These are phyloP conservation scores for Candida coleopterorum DNA, from an alignment of 805 yeast genomes.

Conservation along the genomic window DNA sequence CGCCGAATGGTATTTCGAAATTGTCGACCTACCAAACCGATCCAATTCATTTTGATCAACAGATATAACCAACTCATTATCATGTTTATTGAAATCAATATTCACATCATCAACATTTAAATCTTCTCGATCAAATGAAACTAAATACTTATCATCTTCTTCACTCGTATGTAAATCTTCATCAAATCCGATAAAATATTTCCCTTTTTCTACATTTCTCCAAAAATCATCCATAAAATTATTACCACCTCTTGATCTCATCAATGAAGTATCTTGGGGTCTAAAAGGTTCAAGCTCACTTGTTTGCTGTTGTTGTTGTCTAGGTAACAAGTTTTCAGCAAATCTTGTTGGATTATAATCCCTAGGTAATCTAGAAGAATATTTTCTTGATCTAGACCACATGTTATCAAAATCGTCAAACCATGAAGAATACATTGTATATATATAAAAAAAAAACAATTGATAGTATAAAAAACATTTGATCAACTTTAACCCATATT, in stretches of 20 bases:
- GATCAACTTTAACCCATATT: too few relatives aligned
- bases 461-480: not conserved
- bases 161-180: conserved; percentile 20
- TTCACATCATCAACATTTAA: conserved; percentile 17
- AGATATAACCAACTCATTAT: conserved; percentile 19
- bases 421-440: conserved; percentile 3
- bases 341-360: conserved; percentile 7
- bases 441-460: not conserved
- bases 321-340: not conserved
- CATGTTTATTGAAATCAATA: conserved; percentile 19
- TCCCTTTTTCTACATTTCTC: conserved; percentile 7
- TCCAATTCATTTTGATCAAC: conserved; percentile 13
- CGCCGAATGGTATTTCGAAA: conserved; percentile 16
- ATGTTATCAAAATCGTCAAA: conserved; percentile 10
- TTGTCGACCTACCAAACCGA: conserved; percentile 9
- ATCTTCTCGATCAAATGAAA: conserved; percentile 13
- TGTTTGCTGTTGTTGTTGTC: not conserved
- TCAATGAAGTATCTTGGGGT: not conserved
- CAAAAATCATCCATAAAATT: conserved; percentile 8
- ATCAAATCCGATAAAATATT: conserved; percentile 11
- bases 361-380: conserved; percentile 5
- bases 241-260: not conserved
- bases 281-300: not conserved
- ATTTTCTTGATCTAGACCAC: conserved; percentile 10
- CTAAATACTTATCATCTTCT: conserved; percentile 19